phyloP scores from a whole-genome alignment of 805 yeast genomes.

The Clavispora santaluciae region DNA sequence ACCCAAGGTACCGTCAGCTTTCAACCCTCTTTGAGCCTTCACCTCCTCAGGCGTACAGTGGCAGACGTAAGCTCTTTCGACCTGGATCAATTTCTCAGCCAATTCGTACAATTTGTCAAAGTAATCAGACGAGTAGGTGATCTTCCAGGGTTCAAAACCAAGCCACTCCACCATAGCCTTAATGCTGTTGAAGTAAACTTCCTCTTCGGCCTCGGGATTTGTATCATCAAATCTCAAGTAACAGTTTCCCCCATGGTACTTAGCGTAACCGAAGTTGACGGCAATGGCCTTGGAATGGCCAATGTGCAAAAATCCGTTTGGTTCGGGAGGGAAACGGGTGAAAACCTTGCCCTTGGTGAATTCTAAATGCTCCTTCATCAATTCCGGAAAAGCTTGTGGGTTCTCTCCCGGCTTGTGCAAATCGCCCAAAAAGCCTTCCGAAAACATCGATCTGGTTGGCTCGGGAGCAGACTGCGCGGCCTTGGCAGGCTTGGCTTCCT shows the following conservation, averaged over 20 bases:
- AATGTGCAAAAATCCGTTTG: constrained; percentile 94
- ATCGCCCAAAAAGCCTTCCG: constrained; percentile 93
- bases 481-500: constrained; percentile 19
- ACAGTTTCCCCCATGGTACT: constrained; percentile 79
- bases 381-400: constrained; percentile 83
- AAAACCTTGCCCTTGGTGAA: constrained; percentile 78
- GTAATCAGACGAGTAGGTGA: constrained; percentile 94
- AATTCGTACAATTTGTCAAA: constrained; percentile 83
- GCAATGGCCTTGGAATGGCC: constrained; percentile 98
- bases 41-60: constrained; percentile 91
- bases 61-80: constrained; percentile 83
- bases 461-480: constrained; percentile 15
- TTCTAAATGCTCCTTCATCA: constrained; percentile 73
- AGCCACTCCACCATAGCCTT: constrained; percentile 85
- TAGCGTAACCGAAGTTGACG: constrained; percentile 97
- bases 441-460: constrained; percentile 69
- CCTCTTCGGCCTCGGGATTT: constrained; percentile 98
- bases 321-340: constrained; percentile 98
- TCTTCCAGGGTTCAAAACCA: constrained; percentile 90
- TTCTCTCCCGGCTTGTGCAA: constrained; percentile 94
- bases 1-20: constrained; percentile 88
- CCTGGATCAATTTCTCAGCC: constrained; percentile 74
- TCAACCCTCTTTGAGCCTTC: constrained; percentile 83
- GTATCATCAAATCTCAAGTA: constrained; percentile 95
- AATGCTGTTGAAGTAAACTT: constrained; percentile 79